Conservation (phyloP, 305 asterid species). For the Fraxinus xanthoxyloides region DNA sequence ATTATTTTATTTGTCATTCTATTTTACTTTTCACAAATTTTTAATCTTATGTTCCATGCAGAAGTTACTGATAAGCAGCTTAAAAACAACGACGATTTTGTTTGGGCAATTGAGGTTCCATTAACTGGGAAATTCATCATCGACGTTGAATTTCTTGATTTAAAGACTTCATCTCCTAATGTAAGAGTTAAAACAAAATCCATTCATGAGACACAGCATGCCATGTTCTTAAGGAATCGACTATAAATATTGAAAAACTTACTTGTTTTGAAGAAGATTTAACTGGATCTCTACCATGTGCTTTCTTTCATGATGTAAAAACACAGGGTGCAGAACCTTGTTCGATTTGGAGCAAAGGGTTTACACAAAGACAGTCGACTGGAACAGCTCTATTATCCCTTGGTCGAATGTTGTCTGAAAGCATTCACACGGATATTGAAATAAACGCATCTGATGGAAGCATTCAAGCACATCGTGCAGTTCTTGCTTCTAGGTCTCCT, state of each 20-base stretch:
- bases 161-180: slow-evolving; percentile 37
- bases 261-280: slow-evolving; percentile 2
- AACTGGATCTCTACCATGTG: neutral
- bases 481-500: slow-evolving; percentile 86
- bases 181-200: slow-evolving; percentile 22
- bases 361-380: slow-evolving; percentile 34
- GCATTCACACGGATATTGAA: slow-evolving; percentile 79
- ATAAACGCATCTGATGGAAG: slow-evolving; percentile 73
- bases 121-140: slow-evolving; percentile 48
- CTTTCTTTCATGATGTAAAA: too few species aligned
- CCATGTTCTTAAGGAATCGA: neutral
- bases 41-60: slow-evolving; percentile 9
- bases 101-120: slow-evolving; percentile 48
- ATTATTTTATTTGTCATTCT: neutral
- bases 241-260: neutral
- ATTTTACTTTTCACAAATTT: neutral
- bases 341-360: slow-evolving; percentile 71
- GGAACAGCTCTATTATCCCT: slow-evolving; percentile 64
- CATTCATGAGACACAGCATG: too few species aligned
- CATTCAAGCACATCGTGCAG: slow-evolving; percentile 77
- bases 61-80: slow-evolving; percentile 48
- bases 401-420: slow-evolving; percentile 78
- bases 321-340: slow-evolving; percentile 60
- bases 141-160: slow-evolving; percentile 52
- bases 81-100: slow-evolving; percentile 38